Conservation (phyloP, 1,139 yeast species). For the Pichia terricola region DNA sequence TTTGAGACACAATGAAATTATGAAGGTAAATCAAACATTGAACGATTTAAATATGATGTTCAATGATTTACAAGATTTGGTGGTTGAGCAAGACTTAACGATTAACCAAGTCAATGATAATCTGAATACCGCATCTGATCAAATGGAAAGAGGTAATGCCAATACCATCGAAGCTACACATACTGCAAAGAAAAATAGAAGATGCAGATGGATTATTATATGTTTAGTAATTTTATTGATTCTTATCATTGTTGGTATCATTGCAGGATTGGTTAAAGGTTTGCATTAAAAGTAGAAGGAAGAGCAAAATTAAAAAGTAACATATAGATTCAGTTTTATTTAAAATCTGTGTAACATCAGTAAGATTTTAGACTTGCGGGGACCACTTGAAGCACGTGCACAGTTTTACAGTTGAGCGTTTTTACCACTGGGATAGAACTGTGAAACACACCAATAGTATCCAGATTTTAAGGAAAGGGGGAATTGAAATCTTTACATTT, state of each 20-base stretch:
- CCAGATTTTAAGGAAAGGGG: too few species aligned
- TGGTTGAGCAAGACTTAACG: constrained; percentile 14
- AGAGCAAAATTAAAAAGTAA: too few species aligned
- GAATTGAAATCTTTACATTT: too few species aligned
- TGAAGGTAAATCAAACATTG: constrained; percentile 14
- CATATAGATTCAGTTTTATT: too few species aligned
- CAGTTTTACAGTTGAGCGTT: too few species aligned
- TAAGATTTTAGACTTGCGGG: too few species aligned
- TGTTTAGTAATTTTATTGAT: constrained; percentile 7
- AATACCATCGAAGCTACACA: constrained; percentile 12
- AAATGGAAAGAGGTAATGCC: constrained; percentile 17
- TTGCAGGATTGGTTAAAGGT: constrained; percentile 14
- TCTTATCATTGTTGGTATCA: constrained; percentile 11
- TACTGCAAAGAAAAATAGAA: constrained; percentile 13
- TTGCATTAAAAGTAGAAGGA: constrained; percentile 1
- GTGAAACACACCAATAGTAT: too few species aligned
- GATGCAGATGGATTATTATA: constrained; percentile 15
- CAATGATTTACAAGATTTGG: constrained; percentile 15
- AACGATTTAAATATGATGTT: constrained; percentile 12
- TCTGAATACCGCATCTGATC: constrained; percentile 7
- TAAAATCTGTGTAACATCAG: too few species aligned
- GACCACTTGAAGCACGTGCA: too few species aligned
- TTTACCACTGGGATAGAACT: too few species aligned
- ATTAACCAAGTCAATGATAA: constrained; percentile 9
- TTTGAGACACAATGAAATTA: constrained; percentile 14